Percentiles rank a stretch among this genome's conserved stretches.
These are phyloP conservation scores for Huntiella bhutanensis DNA, from an alignment of 2,329 filamentous ascomycete species.

Conservation along the genomic window DNA sequence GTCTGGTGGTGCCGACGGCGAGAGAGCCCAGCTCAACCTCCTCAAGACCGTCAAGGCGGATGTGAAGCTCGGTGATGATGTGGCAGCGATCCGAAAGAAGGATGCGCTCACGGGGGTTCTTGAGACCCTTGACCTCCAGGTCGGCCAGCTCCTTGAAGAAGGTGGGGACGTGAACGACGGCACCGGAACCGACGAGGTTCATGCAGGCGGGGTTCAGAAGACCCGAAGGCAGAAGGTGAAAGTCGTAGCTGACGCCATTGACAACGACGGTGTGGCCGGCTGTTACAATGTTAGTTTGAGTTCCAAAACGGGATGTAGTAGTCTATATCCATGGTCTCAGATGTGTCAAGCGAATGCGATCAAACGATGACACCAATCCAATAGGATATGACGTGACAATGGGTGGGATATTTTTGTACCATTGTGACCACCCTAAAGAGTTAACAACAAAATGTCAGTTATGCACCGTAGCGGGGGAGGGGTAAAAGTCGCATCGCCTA, in stretches of 20 bases:
- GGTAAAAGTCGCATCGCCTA: not conserved
- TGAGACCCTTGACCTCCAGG: slow-evolving; percentile 23
- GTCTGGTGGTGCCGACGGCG: slow-evolving; percentile 20
- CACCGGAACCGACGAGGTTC: slow-evolving; percentile 55
- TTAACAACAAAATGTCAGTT: not conserved
- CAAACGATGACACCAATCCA: too few species aligned
- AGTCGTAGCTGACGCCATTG: slow-evolving; percentile 14
- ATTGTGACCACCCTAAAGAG: slow-evolving; percentile 10
- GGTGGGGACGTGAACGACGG: slow-evolving; percentile 41
- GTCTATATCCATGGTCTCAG: too few species aligned
- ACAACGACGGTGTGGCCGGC: slow-evolving; percentile 12
- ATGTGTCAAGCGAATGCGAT: not conserved
- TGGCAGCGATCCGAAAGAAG: slow-evolving; percentile 45
- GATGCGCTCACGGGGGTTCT: slow-evolving; percentile 27
- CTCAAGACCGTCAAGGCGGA: slow-evolving; percentile 50
- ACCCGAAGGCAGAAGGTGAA: slow-evolving; percentile 28
- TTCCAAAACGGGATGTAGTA: slow-evolving; percentile 7
- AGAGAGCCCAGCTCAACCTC: slow-evolving; percentile 29
- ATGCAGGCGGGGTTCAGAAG: slow-evolving; percentile 51
- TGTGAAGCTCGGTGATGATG: slow-evolving; percentile 46
- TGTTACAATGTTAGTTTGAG: slow-evolving; percentile 5
- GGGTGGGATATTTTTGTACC: slow-evolving; percentile 3
- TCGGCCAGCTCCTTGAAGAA: slow-evolving; percentile 19
- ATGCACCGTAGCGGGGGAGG: not conserved
- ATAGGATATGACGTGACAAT: too few species aligned